Evolutionary conservation across 2,329 filamentous ascomycete species (phyloP), one percentile per base, ranked within the genome.

Genomic region (Apiospora sp.): DNA sequence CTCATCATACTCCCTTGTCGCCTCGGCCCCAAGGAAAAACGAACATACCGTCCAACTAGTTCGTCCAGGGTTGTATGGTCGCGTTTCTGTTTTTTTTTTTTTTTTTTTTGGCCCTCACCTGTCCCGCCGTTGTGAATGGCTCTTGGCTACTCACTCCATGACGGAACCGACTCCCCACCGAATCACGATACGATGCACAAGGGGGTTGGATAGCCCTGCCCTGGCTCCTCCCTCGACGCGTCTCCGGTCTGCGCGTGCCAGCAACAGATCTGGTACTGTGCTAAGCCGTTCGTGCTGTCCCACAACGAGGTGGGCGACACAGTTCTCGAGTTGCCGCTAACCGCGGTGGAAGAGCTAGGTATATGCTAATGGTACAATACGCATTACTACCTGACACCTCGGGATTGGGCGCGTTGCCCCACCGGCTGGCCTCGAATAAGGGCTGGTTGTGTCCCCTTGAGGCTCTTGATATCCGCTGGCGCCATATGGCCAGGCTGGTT

Each of bases 111-210:
- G 49, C n/a, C n/a, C 49, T 51, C 46, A 22, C 22, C 16, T 34
- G 34, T 64, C 58, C 58, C 58, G 58, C 58, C 58, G 58, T 64
- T 64, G 58, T 37, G 58, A n/a, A 64, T 64, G 58, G 41, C 58
- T 64, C 58, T 64, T 19, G 54, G 34, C 58, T 30, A 30, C 27
- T 30, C 30, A 41, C 19, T 16, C 34, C 58, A 64, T 64, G 58
- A 64, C 58, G 58, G 58, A 64, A 64, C n/a, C 58, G 10, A 41
- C 30, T 64, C 34, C 58, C 58, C 58, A 24, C 58, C 58, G 34
- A 41, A 64, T 64, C 58, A 64, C 34, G 58, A 58, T 58, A 34
- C 54, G 27, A 64, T 64, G 58, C 30, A 41, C 30, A n/a, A 24
- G 58, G 58, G 27, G 58, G 30, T 64, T 64, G 58, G 58, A 64